Conservation (phyloP, 2,329 filamentous ascomycete genomes). For the Fusarium sp. region DNA sequence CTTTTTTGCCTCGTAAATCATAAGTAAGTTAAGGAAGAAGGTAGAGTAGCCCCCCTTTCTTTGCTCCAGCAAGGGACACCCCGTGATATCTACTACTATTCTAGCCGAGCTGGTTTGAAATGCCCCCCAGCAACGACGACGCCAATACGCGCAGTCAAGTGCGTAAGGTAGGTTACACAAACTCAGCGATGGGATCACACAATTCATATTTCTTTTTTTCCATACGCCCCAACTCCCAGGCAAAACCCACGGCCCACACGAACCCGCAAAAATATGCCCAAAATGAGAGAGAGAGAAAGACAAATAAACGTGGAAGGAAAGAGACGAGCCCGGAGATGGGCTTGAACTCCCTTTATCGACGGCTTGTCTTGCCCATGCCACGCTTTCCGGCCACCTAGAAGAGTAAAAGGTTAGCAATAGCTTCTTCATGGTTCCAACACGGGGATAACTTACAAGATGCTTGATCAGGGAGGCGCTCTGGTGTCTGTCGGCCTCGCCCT, state of each 20-base stretch:
- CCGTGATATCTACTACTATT: slow-evolving; percentile 39
- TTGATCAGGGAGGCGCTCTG: slow-evolving; percentile 80
- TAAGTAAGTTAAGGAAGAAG: slow-evolving; percentile 34
- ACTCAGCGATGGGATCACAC: slow-evolving; percentile 30
- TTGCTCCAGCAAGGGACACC: slow-evolving; percentile 19
- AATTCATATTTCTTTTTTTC: slow-evolving; percentile 36
- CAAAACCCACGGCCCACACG: slow-evolving; percentile 37
- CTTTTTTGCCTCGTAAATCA: slow-evolving; percentile 36
- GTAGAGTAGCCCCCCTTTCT: slow-evolving; percentile 25
- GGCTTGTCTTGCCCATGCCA: slow-evolving; percentile 86
- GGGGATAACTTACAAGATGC: slow-evolving; percentile 75
- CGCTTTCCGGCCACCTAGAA: slow-evolving; percentile 84
- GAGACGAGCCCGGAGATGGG: not conserved
- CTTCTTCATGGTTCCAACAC: not conserved
- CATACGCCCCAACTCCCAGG: slow-evolving; percentile 47
- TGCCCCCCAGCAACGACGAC: slow-evolving; percentile 32
- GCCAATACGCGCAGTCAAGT: slow-evolving; percentile 10
- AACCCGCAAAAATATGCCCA: slow-evolving; percentile 35
- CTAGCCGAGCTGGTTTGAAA: slow-evolving; percentile 31
- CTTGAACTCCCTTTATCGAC: slow-evolving; percentile 59
- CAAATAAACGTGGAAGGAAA: slow-evolving; percentile 35
- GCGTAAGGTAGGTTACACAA: slow-evolving; percentile 7
- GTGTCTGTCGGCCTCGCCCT: slow-evolving; percentile 96
- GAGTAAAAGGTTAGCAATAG: slow-evolving; percentile 18
- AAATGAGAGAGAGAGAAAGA: slow-evolving; percentile 38